Evolutionary conservation across 1,139 yeast species (phyloP).

Genomic region (Blastobotrys apis): DNA sequence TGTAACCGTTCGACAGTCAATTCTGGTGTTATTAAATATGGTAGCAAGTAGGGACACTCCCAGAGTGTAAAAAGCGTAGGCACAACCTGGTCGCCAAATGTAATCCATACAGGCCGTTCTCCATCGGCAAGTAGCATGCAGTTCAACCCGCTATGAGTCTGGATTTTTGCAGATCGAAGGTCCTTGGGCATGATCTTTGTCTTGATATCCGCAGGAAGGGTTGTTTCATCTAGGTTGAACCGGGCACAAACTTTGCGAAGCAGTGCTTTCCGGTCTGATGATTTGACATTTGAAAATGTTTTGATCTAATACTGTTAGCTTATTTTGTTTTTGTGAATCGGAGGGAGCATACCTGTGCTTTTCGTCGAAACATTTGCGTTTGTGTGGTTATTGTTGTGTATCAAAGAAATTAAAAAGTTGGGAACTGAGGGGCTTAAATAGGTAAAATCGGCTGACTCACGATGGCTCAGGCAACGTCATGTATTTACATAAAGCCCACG

Average conservation of each 20-base stretch:
- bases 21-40: conserved; percentile 65
- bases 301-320: conserved; percentile 44
- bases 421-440: background rate
- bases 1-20: conserved; percentile 60
- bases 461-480: no score
- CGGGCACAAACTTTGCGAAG: conserved; percentile 45
- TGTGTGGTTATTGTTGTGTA: no score
- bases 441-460: no score
- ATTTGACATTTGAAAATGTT: conserved; percentile 72
- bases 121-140: conserved; percentile 63
- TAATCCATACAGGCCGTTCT: conserved; percentile 71
- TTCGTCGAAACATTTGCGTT: conserved; percentile 57
- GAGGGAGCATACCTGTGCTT: conserved; percentile 42
- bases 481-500: no score
- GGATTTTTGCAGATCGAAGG: conserved; percentile 63
- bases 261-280: conserved; percentile 71
- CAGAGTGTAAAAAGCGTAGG: conserved; percentile 77
- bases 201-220: conserved; percentile 46
- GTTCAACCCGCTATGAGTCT: conserved; percentile 48
- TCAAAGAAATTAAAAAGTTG: background rate
- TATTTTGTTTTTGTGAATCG: no score
- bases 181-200: conserved; percentile 52
- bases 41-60: conserved; percentile 62
- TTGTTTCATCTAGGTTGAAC: conserved; percentile 45
- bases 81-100: conserved; percentile 48